A percentile compares a stretch with the other conserved stretches of the same genome.
Conservation (phyloP, 164 flowering plant genomes). For the Aristolochia californica region DNA sequence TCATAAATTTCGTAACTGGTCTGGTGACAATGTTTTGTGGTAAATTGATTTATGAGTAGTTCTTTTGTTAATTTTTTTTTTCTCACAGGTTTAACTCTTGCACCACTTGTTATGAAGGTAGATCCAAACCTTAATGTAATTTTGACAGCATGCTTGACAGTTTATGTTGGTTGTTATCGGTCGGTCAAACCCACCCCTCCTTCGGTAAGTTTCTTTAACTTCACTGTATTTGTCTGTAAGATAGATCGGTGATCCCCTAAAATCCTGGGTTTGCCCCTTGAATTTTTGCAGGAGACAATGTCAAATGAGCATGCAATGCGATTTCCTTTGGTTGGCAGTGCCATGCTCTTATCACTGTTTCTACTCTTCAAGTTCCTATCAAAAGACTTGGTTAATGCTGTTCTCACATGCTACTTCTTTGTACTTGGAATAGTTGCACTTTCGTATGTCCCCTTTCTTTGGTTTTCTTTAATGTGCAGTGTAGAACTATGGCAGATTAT, state of each 20-base stretch:
- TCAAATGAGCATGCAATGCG: constrained; percentile 98
- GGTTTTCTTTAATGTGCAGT: not conserved
- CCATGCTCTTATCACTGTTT: constrained; percentile 82
- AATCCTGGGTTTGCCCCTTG: not conserved
- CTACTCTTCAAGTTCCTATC: constrained; percentile 91
- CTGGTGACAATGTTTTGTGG: too few species aligned
- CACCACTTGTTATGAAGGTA: constrained; percentile 79
- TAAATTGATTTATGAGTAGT: not conserved
- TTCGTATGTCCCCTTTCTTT: constrained; percentile 56
- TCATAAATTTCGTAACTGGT: too few species aligned
- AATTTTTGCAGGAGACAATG: constrained; percentile 77
- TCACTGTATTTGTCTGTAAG: not conserved
- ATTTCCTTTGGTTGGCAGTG: constrained; percentile 95
- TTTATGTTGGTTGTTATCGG: constrained; percentile 86
- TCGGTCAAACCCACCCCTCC: constrained; percentile 98
- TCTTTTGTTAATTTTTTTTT: not conserved
- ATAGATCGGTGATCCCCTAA: not conserved
- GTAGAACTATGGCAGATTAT: not conserved
- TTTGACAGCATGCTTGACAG: constrained; percentile 84
- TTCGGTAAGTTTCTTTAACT: constrained; percentile 38
- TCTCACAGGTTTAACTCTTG: constrained; percentile 67
- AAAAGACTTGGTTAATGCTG: constrained; percentile 95
- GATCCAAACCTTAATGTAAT: constrained; percentile 91
- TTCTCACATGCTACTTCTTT: constrained; percentile 83
- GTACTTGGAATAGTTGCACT: constrained; percentile 91